Evolutionary conservation across 306 rosid genomes (phyloP), one percentile per base, ranked within the genome.

Genomic region (Argentina anserina): DNA sequence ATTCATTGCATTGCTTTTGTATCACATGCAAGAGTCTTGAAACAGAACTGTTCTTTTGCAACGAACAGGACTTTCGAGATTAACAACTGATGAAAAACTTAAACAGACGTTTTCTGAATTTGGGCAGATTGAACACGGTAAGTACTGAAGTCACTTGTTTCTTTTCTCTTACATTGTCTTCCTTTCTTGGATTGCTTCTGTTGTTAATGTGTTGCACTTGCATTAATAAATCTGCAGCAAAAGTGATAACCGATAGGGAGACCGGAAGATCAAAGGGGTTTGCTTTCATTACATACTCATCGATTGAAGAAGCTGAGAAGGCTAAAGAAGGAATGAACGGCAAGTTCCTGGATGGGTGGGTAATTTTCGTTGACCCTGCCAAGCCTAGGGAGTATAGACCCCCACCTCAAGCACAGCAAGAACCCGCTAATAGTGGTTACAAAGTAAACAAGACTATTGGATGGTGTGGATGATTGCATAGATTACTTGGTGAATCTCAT

Each of bases 321-420:
- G 98, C 97, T 1, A 84, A 82, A 72, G 86, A 87, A 70, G 96
- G 79, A 80, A 89, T 89, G 92, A 86, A 94, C 72, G 97, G 96
- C n/a, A 94, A 91, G 80, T 87, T 87, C 81, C 79, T 94, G 79
- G 98, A 94, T 79, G 98, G 97, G 26, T 94, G 98, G 97, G 96
- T 91, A 78, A 93, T 93, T 72, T 93, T 93, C 70, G 97, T 91
- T 40, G 98, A 91, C 75, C 97, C 98, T 58, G 98, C 97, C 71
- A 94, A 89, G 37, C 94, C 97, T 52, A 90, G 86, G 78, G 93
- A 88, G 77, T 65, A 86, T 0, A 87, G 87, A 74, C 89, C 92
- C 49, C 91, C 95, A 62, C 96, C 75, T 76, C 96, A 81, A 74
- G 78, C 86, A 52, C 85, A 80, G 65, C 56, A 89, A 29, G 84